Evolutionary conservation across 495 filamentous ascomycete genomes (phyloP), one percentile per base, ranked within the genome.

Genomic region (Penicillium paradoxum): DNA sequence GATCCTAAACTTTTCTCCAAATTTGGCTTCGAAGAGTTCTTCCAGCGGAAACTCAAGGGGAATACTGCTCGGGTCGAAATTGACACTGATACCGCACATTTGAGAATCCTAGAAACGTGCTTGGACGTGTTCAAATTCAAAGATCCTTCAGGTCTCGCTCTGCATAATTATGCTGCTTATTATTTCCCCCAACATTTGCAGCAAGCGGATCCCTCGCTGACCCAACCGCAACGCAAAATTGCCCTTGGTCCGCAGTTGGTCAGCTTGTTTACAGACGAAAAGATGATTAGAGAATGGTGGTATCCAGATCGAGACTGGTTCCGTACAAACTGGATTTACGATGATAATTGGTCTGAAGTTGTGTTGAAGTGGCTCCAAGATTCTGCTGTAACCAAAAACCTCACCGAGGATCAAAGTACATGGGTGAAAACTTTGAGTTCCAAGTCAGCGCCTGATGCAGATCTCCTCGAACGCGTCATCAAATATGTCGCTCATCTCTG

Each of bases 361-460:
- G 13, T 33, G 10, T 36, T 59, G 32, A 62, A 38, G 18, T 62
- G 59, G 59, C 48, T 62, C 9, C 59, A 51, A 25, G 56, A 62
- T 41, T 59, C 59, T 15, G 59, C 56, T 4, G 41, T 62, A 18
- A 56, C 56, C 13, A 62, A 56, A 32, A 59, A 51, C 5, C 30
- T 62, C 17, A 22, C 59, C 0, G 53, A 45, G 0, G 32, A 53
- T 9, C 40, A 62, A 21, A 47, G n/a, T 1, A 25, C 22, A 19
- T 62, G 59, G 59, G 50, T 62, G 8, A 56, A 45, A 30, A 59
- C 45, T 41, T 22, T 62, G 29, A 59, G 45, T 45, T 62, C 59
- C 4, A 62, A 62, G 18, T 62, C 56, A 0, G 49, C 56, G 9
- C 56, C 41, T 10, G 59, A 62, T 37, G 59, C 59, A 41, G 59